Evolutionary conservation across 805 yeast genomes (phyloP).

Genomic region (Candida endomychidarum): DNA sequence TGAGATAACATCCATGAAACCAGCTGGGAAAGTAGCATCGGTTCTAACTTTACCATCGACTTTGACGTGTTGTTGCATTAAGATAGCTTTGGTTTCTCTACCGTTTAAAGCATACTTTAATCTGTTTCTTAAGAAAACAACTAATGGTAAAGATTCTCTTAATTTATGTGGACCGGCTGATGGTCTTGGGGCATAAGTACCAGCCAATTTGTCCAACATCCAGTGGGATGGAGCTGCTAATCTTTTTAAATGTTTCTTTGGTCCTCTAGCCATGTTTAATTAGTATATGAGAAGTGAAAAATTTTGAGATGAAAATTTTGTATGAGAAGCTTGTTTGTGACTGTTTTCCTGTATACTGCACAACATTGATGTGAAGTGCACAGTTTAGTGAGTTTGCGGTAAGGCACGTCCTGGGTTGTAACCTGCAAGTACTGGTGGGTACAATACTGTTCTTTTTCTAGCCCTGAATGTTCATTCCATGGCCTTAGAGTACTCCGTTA

Average conservation of each 20-base stretch:
- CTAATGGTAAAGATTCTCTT: slow-evolving; percentile 96
- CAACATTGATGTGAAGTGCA: too few relatives aligned
- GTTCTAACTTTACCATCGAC: slow-evolving; percentile 99
- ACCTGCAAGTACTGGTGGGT: too few relatives aligned
- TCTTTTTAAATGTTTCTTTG: slow-evolving; percentile 98
- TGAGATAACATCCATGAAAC: slow-evolving; percentile 98
- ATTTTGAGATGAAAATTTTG: slow-evolving; percentile 1
- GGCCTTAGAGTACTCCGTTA: too few relatives aligned
- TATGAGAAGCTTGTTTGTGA: slow-evolving; percentile 7
- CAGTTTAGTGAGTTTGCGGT: too few relatives aligned
- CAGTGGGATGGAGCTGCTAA: slow-evolving; percentile 99
- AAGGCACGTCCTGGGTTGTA: too few relatives aligned
- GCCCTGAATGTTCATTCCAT: too few relatives aligned
- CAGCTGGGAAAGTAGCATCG: slow-evolving; percentile 98
- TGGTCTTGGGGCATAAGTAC: slow-evolving; percentile 99
- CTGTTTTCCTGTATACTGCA: slow-evolving; percentile 2
- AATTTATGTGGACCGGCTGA: slow-evolving; percentile 99
- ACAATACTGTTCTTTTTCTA: too few relatives aligned
- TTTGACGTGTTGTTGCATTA: slow-evolving; percentile 97
- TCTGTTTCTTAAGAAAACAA: slow-evolving; percentile 97
- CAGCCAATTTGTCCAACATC: slow-evolving; percentile 99
- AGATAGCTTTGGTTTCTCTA: slow-evolving; percentile 96
- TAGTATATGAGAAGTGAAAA: slow-evolving; percentile 6
- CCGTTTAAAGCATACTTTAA: slow-evolving; percentile 98
- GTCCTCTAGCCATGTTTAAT: slow-evolving; percentile 14